These are phyloP conservation scores for Ceratobasidium papillatum DNA, from an alignment of 1,284 basidiomycete species.

Conservation along the genomic window DNA sequence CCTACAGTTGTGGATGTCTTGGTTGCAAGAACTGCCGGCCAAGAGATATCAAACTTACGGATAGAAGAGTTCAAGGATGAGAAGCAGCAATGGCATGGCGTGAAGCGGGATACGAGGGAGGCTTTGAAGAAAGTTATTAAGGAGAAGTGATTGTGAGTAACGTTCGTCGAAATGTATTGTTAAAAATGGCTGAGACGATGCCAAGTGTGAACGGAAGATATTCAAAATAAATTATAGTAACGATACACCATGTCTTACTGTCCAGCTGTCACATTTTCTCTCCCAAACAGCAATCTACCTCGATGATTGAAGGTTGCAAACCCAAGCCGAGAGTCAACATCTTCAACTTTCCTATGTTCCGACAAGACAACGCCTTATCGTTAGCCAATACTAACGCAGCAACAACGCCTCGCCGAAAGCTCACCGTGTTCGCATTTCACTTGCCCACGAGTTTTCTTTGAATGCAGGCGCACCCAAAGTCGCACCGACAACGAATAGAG, in stretches of 20 bases:
- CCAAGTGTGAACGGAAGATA: neutral
- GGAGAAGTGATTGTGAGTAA: slow-evolving; percentile 39
- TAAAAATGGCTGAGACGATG: neutral
- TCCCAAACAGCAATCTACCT: slow-evolving; percentile 53
- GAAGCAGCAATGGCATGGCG: slow-evolving; percentile 38
- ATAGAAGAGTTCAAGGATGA: slow-evolving; percentile 43
- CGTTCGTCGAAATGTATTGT: neutral
- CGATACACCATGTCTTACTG: neutral
- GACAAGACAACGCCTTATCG: neutral
- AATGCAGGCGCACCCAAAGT: slow-evolving; percentile 71
- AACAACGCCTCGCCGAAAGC: slow-evolving; percentile 27
- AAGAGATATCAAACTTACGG: slow-evolving; percentile 40
- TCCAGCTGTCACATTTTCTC: slow-evolving; percentile 8
- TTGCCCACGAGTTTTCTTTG: slow-evolving; percentile 87
- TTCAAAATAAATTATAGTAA: slow-evolving; percentile 1
- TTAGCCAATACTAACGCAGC: neutral
- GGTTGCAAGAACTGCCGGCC: neutral
- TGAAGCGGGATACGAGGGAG: slow-evolving; percentile 32
- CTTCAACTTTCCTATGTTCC: slow-evolving; percentile 70
- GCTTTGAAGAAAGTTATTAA: slow-evolving; percentile 36
- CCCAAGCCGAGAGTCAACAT: slow-evolving; percentile 76
- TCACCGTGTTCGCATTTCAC: slow-evolving; percentile 84
- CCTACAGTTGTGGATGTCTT: neutral
- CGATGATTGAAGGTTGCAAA: slow-evolving; percentile 77
- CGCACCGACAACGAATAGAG: slow-evolving; percentile 75